Base-by-base conservation (phyloP, 2,329 filamentous ascomycete genomes). In the Aspergillus hiratsukae region DNA sequence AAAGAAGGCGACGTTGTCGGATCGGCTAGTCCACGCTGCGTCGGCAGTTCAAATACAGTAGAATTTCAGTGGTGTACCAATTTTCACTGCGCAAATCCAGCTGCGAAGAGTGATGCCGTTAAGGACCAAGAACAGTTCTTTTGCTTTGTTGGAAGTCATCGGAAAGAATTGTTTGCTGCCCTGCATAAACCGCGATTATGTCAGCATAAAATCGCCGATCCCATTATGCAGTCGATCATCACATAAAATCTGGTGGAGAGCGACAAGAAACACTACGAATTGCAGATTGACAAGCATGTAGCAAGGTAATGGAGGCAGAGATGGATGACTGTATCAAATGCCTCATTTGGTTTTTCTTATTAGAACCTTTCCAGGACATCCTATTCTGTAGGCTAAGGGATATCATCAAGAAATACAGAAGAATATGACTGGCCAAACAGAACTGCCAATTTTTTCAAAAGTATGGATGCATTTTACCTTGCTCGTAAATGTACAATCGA, bases 381-480 rank as follows among this genome's bases (percentile, higher is more conserved):
- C 57, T 51, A 53, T 54, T 54, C 51, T 14, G 43, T 57, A 54
- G 46, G 52, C 49, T 59, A 49, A 51, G 45, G 50, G 49, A 51
- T 53, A 46, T 46, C 40, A 25, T 55, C 41, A 49, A 46, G 51
- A 54, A 40, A 29, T 40, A 43, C 25, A 19, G 35, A 49, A 9
- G 37, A 46, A 23, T 19, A 48, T 43, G 40, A 43, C 48, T 48
- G 27, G 17, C 45, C 49, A 27, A 54, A 51, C 6, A 25, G 27
- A 41, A 49, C 43, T 27, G 43, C 43, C 43, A 17, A 45, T 45
- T 27, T 14, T 27, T 27, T 7, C 50, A 55, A 49, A 61, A 41
- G 41, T 50, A 55, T 46, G 31, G 14, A 46, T 46, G 43, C 23
- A 3, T 11, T 46, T 46, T 25, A 46, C 43, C 43, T 11, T 27